phyloP scores from a whole-genome alignment of 140 eudicot genomes.

The Bidens hawaiensis region DNA sequence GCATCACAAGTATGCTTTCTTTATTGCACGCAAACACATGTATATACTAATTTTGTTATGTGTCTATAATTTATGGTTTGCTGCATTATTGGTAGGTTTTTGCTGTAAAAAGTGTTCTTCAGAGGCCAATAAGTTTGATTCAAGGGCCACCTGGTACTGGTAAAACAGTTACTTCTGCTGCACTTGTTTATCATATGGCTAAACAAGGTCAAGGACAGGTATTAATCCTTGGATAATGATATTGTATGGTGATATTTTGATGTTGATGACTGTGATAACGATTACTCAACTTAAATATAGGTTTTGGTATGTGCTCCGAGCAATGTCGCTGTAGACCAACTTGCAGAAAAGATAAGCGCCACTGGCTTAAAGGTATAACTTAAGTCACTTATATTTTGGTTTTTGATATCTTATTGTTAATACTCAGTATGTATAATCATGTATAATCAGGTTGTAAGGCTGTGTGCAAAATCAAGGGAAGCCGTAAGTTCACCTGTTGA shows the following conservation, averaged over 20 bases:
- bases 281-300: conserved; percentile 33
- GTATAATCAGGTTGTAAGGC: conserved; percentile 96
- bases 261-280: neutral
- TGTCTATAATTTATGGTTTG: neutral
- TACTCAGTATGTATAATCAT: neutral
- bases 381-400: neutral
- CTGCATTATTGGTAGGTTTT: conserved; percentile 51
- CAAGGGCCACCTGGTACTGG: conserved; percentile 98
- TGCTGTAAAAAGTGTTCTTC: conserved; percentile 94
- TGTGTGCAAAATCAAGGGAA: conserved; percentile 98
- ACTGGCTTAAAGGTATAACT: conserved; percentile 95
- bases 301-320: conserved; percentile 98
- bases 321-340: conserved; percentile 97
- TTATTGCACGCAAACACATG: neutral
- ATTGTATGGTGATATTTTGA: neutral
- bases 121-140: conserved; percentile 87
- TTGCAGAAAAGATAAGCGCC: conserved; percentile 98
- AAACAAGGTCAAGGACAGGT: conserved; percentile 85
- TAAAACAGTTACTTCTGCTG: conserved; percentile 73
- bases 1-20: conserved; percentile 77
- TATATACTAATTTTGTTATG: neutral
- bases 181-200: conserved; percentile 96
- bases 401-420: neutral
- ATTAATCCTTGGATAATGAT: conserved; percentile 30
- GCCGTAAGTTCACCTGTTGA: conserved; percentile 99